Evolutionary conservation across 768 basidiomycete species (phyloP).

Genomic region (Coprinellus micaceus): DNA sequence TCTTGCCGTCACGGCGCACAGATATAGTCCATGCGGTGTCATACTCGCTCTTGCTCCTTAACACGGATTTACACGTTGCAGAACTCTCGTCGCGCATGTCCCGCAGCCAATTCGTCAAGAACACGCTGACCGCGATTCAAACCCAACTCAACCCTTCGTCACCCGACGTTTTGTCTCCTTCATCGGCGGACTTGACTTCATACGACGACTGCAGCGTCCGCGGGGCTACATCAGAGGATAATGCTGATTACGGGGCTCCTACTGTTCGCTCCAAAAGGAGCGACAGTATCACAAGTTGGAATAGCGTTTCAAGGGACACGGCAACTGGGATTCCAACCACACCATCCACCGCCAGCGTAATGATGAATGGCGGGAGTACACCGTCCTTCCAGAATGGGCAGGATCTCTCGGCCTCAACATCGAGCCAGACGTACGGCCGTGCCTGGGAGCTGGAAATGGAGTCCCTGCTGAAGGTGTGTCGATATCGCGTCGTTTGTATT

Average conservation of each 20-base stretch:
- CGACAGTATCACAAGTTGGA: conserved; percentile 83
- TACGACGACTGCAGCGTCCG: conserved; percentile 67
- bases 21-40: conserved; percentile 94
- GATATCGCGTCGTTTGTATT: not conserved
- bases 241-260: conserved; percentile 43
- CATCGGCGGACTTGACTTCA: conserved; percentile 45
- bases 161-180: conserved; percentile 46
- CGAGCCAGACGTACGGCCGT: conserved; percentile 50
- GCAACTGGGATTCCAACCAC: conserved; percentile 36
- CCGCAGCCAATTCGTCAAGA: conserved; percentile 83
- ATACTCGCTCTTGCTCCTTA: conserved; percentile 89
- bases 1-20: conserved; percentile 23
- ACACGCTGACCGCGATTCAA: conserved; percentile 85
- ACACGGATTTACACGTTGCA: conserved; percentile 96
- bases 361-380: conserved; percentile 58
- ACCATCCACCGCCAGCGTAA: conserved; percentile 27
- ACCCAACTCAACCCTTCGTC: conserved; percentile 63
- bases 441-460: conserved; percentile 89
- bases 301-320: conserved; percentile 66
- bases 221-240: conserved; percentile 48
- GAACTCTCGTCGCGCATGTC: conserved; percentile 90
- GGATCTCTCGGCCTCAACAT: conserved; percentile 21
- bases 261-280: conserved; percentile 62
- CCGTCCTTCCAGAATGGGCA: conserved; percentile 55
- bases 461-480: conserved; percentile 68